Evolutionary conservation across 495 filamentous ascomycete species (phyloP), one percentile per base, ranked within the genome.

Genomic region (Lophiotrema nucula): DNA sequence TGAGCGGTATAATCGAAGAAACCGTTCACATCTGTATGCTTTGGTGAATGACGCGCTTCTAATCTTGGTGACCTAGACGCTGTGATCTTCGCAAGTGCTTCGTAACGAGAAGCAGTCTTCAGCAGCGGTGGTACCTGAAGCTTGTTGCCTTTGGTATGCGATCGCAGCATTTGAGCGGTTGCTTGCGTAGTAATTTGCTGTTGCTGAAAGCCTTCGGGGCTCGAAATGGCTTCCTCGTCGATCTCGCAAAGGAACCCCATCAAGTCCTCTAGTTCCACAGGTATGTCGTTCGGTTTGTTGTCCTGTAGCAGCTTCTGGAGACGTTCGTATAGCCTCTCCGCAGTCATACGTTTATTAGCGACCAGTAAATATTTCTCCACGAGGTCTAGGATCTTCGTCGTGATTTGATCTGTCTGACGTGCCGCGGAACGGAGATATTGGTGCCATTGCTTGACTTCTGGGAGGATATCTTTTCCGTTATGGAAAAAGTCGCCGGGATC

Each of bases 371-470:
- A 8, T 15, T 35, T 35, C 31, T 35, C 31, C 8, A 35, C 31
- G 10, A 53, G 21, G 13, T 53, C 23, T 23, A 53, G 35, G 2
- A 53, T 31, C 5, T 5, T 12, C 24, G 16, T 19, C 19, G 50
- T 53, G 19, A 44, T 27, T 15, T 26, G 22, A 22, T 53, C 50
- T 2, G 37, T 26, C 2, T 44, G 35, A 11, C 50, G 50, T 3
- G 18, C n/a, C 2, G 35, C 19, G 24, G 16, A 27, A 16, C 22
- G 16, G 2, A 72, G 55, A 47, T 58, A 64, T 24, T 58, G 26
- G 44, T 72, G 69, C 69, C 69, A 72, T 19, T 44, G 27, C n/a
- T 22, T 54, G 23, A 72, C 58, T 24, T 56, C 62, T 4, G 11
- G 4, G 11, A 72, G 41, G 10, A 69, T 57, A 18, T 57, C 28